A percentile compares a stretch with the other conserved stretches of the same genome.
These are phyloP conservation scores for Calvatia gigantea DNA, from an alignment of 768 basidiomycete species.

Conservation along the genomic window DNA sequence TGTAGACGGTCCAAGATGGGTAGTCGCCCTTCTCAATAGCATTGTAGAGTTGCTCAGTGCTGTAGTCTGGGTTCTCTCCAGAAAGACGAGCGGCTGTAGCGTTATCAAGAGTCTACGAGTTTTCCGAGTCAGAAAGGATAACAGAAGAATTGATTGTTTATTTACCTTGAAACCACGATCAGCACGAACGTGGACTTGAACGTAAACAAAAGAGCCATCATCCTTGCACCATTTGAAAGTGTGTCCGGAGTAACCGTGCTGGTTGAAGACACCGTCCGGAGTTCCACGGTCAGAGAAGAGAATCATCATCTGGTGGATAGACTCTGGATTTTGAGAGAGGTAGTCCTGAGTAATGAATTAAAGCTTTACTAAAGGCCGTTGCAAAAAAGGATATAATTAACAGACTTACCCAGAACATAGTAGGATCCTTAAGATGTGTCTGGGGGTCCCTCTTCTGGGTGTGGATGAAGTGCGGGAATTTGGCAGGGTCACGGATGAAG, in stretches of 20 bases:
- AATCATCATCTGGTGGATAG: constrained; percentile 86
- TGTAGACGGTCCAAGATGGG: constrained; percentile 87
- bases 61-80: constrained; percentile 83
- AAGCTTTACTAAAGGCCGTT: background rate
- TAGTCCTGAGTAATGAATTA: constrained; percentile 58
- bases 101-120: constrained; percentile 59
- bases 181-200: constrained; percentile 78
- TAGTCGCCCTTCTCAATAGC: constrained; percentile 76
- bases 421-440: constrained; percentile 85
- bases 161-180: constrained; percentile 80
- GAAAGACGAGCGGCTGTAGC: constrained; percentile 63
- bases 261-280: constrained; percentile 80
- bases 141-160: background rate
- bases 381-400: background rate
- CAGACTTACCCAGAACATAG: constrained; percentile 72
- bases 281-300: constrained; percentile 95
- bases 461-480: constrained; percentile 95
- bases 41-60: constrained; percentile 72
- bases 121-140: constrained; percentile 15
- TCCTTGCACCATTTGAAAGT: constrained; percentile 86
- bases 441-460: constrained; percentile 90
- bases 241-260: constrained; percentile 95
- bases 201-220: constrained; percentile 82
- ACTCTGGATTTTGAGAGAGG: constrained; percentile 83
- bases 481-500: constrained; percentile 82